Evolutionary conservation across 495 filamentous ascomycete genomes (phyloP).

Genomic region (Thozetella sp.): DNA sequence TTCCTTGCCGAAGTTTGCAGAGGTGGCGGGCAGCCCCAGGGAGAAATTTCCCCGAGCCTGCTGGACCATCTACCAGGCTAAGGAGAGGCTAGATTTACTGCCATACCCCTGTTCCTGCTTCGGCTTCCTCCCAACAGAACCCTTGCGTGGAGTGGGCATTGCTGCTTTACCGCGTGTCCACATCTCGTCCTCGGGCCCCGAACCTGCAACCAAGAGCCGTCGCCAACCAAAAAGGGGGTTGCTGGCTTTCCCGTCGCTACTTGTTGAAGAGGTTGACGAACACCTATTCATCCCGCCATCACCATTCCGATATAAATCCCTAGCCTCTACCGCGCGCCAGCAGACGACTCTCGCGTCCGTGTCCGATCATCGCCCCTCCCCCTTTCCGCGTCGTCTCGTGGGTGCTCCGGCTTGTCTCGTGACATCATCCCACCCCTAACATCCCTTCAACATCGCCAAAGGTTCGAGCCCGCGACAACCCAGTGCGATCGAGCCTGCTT

Average conservation of each 20-base stretch:
- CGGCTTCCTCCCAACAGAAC: background rate
- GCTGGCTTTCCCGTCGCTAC: background rate
- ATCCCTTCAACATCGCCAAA: no score
- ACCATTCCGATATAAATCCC: conserved; percentile 8
- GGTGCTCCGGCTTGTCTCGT: no score
- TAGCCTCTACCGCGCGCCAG: conserved; percentile 4
- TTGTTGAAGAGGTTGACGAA: conserved; percentile 5
- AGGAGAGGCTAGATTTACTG: background rate
- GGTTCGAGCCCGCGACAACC: no score
- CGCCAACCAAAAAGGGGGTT: background rate
- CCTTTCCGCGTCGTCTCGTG: no score
- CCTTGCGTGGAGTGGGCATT: conserved; percentile 1
- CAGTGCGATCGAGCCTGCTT: background rate
- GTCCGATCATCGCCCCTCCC: conserved; percentile 14
- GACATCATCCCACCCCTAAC: conserved; percentile 2
- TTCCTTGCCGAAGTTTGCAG: background rate
- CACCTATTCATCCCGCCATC: conserved; percentile 6
- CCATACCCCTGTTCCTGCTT: conserved; percentile 1
- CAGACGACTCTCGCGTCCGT: conserved; percentile 14
- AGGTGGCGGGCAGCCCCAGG: background rate
- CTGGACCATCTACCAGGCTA: background rate
- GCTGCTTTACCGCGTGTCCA: conserved; percentile 1
- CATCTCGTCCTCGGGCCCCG: conserved; percentile 1
- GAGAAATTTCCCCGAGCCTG: background rate
- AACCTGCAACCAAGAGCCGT: background rate